Evolutionary conservation across 176 grass and related monocot genomes (phyloP).

Genomic region (Bolboschoenus planiculmis): DNA sequence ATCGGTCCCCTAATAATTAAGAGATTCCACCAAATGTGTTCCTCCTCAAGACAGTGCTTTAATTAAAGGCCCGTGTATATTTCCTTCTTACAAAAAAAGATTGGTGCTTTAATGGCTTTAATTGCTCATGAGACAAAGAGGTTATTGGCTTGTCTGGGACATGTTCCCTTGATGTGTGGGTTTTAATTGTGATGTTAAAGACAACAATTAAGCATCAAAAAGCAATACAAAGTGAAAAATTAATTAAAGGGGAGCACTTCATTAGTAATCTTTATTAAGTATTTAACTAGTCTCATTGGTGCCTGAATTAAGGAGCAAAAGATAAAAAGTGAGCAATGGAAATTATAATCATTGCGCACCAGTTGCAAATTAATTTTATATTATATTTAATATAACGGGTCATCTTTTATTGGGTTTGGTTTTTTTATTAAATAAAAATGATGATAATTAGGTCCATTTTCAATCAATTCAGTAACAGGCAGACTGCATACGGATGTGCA

Average conservation of each 20-base stretch:
- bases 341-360: constrained; percentile 1
- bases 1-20: constrained; percentile 14
- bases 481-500: neutral
- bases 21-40: constrained; percentile 9
- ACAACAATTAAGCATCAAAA: constrained; percentile 2
- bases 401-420: neutral
- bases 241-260: neutral
- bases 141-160: constrained; percentile 9
- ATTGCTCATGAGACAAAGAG: neutral
- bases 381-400: neutral
- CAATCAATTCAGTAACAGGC: neutral
- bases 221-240: neutral
- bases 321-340: neutral
- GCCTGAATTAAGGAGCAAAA: constrained; percentile 9
- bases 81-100: constrained; percentile 3
- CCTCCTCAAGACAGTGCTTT: constrained; percentile 4
- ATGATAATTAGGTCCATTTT: neutral
- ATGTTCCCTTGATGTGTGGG: constrained; percentile 12
- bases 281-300: neutral
- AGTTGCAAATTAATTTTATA: neutral
- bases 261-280: neutral
- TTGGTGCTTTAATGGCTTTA: constrained; percentile 1
- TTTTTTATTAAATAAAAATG: neutral
- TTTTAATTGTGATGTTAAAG: neutral
- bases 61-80: neutral